Evolutionary conservation across 139 green algal genomes (phyloP).

Genomic region (Coccomyxa sp.): DNA sequence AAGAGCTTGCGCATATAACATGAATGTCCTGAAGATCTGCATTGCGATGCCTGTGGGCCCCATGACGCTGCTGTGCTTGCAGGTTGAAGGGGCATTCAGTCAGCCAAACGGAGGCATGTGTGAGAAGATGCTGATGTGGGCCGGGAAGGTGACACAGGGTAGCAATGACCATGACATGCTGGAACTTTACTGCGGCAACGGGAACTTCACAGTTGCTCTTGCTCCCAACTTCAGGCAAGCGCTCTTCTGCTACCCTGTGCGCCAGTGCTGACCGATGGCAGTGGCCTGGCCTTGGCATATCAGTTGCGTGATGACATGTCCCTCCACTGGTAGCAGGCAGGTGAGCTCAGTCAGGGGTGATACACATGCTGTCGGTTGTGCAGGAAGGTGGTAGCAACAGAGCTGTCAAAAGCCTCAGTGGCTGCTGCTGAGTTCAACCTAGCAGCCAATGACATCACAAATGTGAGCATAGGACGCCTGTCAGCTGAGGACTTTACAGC

Average conservation of each 20-base stretch:
- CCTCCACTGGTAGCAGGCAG: too few relatives aligned
- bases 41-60: too few relatives aligned
- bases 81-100: conserved; percentile 83
- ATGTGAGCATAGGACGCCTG: conserved; percentile 70
- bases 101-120: conserved; percentile 89
- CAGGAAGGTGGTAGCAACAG: conserved; percentile 76
- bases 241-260: background rate
- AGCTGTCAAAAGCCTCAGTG: conserved; percentile 79
- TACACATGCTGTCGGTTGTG: background rate
- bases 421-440: conserved; percentile 64
- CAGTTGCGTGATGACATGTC: too few relatives aligned
- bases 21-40: too few relatives aligned
- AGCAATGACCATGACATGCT: conserved; percentile 45
- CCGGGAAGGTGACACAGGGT: conserved; percentile 31
- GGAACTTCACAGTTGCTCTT: conserved; percentile 89
- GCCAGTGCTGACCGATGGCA: too few relatives aligned
- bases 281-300: too few relatives aligned
- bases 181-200: conserved; percentile 95
- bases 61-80: too few relatives aligned
- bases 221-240: conserved; percentile 71
- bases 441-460: conserved; percentile 37
- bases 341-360: too few relatives aligned
- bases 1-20: too few relatives aligned
- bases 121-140: conserved; percentile 87
- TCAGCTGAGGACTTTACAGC: conserved; percentile 78